Evolutionary conservation across 1,284 basidiomycete genomes (phyloP).

Genomic region (Cutaneotrichosporon sp.): DNA sequence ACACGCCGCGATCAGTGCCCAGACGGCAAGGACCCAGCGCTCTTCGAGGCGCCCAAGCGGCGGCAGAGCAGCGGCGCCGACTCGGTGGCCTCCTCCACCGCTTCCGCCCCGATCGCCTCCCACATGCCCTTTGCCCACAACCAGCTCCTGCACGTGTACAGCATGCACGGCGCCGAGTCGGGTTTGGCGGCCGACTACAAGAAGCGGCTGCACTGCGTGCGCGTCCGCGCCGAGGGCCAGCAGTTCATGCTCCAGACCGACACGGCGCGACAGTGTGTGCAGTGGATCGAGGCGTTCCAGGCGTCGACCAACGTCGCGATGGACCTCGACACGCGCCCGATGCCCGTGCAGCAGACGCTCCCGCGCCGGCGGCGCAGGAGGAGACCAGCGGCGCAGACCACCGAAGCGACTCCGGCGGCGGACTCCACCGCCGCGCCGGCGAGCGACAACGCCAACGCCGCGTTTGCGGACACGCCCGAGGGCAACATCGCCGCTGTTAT

Average conservation of each 20-base stretch:
- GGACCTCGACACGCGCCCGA: constrained; percentile 84
- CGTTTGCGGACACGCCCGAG: constrained; percentile 36
- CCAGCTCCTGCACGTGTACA: constrained; percentile 64
- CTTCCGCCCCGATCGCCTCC: constrained; percentile 27
- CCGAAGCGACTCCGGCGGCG: too few species aligned
- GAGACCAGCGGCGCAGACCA: constrained; percentile 21
- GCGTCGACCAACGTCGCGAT: constrained; percentile 89
- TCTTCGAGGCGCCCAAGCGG: constrained; percentile 34
- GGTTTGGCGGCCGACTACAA: constrained; percentile 93
- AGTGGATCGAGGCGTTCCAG: constrained; percentile 96
- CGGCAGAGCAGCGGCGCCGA: constrained; percentile 1
- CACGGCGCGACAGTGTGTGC: constrained; percentile 81
- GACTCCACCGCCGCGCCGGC: constrained; percentile 14
- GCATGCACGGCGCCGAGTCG: constrained; percentile 86
- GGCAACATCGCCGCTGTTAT: constrained; percentile 45
- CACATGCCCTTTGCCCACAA: constrained; percentile 53
- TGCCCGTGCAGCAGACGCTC: constrained; percentile 72
- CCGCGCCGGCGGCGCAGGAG: constrained; percentile 56
- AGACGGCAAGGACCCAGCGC: constrained; percentile 36
- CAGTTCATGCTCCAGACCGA: constrained; percentile 93
- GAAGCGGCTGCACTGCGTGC: constrained; percentile 93
- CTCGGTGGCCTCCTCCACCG: constrained; percentile 22
- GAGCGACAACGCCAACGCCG: constrained; percentile 21
- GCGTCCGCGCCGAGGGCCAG: constrained; percentile 88
- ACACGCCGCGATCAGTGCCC: neutral